Conservation (phyloP, 208 protist genomes). For the Trypanosoma scelopori region DNA sequence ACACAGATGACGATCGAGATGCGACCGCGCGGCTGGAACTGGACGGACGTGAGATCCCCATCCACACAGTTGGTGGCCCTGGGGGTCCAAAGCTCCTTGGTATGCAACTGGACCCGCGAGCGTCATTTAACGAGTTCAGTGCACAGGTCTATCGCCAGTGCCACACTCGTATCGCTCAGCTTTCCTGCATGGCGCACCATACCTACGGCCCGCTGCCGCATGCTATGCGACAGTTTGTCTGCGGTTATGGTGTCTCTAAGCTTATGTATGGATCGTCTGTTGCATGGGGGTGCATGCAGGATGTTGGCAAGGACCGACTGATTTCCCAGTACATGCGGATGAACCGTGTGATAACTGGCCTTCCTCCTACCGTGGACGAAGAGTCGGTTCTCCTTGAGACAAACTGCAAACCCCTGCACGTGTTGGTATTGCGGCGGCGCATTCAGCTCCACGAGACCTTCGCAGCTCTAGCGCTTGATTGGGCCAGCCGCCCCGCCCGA, state of each 20-base stretch:
- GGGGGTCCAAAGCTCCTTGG: slow-evolving; percentile 1
- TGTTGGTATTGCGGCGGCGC: neutral
- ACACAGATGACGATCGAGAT: slow-evolving; percentile 8
- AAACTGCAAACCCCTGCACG: neutral
- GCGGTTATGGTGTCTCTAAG: slow-evolving; percentile 9
- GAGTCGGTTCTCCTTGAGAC: slow-evolving; percentile 1
- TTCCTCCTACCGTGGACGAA: neutral
- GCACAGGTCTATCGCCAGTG: neutral
- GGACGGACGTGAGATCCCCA: neutral
- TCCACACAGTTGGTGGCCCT: neutral
- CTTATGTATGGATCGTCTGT: neutral
- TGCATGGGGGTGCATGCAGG: neutral
- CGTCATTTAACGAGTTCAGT: neutral
- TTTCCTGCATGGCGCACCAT: neutral
- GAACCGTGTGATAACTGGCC: neutral
- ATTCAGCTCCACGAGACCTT: neutral
- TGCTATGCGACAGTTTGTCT: neutral
- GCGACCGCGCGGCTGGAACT: neutral
- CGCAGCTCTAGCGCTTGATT: neutral
- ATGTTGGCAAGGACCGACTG: neutral
- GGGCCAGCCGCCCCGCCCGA: neutral
- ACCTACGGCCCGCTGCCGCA: neutral
- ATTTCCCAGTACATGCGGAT: neutral
- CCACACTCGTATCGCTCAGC: neutral
- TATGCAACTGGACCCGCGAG: slow-evolving; percentile 12